Percentiles rank a stretch among this genome's conserved stretches.
Conservation (phyloP, 208 protist species). For the Crithidia acanthocephali region DNA sequence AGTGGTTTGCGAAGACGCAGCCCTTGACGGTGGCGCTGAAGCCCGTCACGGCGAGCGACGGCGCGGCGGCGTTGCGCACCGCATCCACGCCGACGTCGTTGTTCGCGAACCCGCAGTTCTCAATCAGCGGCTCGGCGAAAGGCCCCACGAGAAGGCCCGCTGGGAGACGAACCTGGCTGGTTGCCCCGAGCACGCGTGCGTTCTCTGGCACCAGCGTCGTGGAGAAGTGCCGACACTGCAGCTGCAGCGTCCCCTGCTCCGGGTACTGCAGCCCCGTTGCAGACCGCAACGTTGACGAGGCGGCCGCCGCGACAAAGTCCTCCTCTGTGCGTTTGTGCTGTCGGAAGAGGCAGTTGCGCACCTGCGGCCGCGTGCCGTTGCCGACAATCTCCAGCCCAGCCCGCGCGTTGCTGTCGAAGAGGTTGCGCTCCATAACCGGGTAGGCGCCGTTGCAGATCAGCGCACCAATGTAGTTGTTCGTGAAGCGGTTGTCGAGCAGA, state of each 20-base stretch:
- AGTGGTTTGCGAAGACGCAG: constrained; percentile 41
- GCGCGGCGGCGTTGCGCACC: constrained; percentile 35
- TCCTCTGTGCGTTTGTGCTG: constrained; percentile 30
- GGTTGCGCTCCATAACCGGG: constrained; percentile 60
- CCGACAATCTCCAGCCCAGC: constrained; percentile 76
- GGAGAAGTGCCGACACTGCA: constrained; percentile 39
- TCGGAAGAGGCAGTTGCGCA: constrained; percentile 69
- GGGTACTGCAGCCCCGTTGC: constrained; percentile 23
- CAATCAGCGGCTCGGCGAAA: constrained; percentile 38
- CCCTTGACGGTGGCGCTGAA: constrained; percentile 26
- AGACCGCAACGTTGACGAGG: background rate
- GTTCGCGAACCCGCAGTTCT: constrained; percentile 59
- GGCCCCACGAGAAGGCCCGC: constrained; percentile 60
- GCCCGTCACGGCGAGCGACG: constrained; percentile 11
- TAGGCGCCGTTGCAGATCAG: constrained; percentile 66
- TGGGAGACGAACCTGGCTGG: constrained; percentile 34
- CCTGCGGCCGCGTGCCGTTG: constrained; percentile 41
- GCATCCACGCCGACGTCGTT: constrained; percentile 85
- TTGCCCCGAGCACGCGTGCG: constrained; percentile 34
- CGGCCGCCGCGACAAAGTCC: background rate
- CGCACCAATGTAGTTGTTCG: constrained; percentile 74
- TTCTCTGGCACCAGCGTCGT: constrained; percentile 51
- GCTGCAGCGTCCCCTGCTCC: constrained; percentile 35
- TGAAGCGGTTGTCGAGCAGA: constrained; percentile 67
- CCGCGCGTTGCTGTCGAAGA: constrained; percentile 76